Conservation (phyloP, 2,329 filamentous ascomycete genomes). For the Monosporascus sp. region DNA sequence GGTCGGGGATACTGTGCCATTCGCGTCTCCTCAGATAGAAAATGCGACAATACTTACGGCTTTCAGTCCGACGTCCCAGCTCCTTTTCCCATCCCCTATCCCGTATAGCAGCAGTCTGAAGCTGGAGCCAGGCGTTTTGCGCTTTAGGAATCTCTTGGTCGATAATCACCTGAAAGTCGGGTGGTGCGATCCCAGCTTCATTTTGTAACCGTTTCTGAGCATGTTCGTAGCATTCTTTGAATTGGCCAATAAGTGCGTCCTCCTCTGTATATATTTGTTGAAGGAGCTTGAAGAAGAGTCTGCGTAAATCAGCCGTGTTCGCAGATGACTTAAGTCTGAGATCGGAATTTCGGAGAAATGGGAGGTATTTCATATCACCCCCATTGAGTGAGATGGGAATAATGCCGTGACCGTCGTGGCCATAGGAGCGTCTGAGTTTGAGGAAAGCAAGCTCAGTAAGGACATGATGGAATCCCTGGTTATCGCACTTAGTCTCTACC, state of each 20-base stretch:
- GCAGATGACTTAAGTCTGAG: conserved; percentile 2
- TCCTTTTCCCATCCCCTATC: too few species aligned
- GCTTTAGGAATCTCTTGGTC: too few species aligned
- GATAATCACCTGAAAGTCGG: too few species aligned
- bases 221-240: conserved; percentile 1
- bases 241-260: not conserved
- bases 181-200: too few species aligned
- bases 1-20: too few species aligned
- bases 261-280: conserved; percentile 1
- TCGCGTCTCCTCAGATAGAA: too few species aligned
- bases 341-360: conserved; percentile 1
- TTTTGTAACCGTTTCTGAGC: too few species aligned
- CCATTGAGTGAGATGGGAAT: conserved; percentile 6
- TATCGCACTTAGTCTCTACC: not conserved
- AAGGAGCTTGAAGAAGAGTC: conserved; percentile 7
- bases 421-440: not conserved
- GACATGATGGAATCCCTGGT: conserved; percentile 7
- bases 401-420: not conserved
- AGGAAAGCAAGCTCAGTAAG: conserved; percentile 11
- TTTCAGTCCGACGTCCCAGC: too few species aligned
- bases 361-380: not conserved
- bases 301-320: not conserved
- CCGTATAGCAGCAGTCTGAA: too few species aligned
- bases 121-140: too few species aligned
- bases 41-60: too few species aligned